Percentiles rank a stretch among this genome's conserved stretches.
These are phyloP conservation scores for Salmacisia buchloeana DNA, from an alignment of 1,284 basidiomycete genomes.

Conservation along the genomic window DNA sequence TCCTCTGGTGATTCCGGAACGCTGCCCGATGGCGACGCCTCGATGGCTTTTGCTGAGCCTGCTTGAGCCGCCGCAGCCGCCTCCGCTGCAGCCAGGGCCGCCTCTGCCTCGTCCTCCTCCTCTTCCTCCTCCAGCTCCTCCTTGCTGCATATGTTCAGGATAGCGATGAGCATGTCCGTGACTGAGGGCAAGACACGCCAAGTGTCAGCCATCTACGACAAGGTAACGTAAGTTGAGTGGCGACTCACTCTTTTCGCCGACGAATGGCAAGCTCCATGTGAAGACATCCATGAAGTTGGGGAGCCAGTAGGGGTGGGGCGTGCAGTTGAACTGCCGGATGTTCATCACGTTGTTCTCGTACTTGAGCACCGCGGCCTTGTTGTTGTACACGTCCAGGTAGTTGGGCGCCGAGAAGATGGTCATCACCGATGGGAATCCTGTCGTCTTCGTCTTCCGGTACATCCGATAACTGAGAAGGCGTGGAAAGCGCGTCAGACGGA, in stretches of 20 bases:
- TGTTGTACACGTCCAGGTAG: constrained; percentile 93
- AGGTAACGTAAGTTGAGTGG: too few species aligned
- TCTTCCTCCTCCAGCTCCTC: constrained; percentile 87
- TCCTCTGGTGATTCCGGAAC: constrained; percentile 48
- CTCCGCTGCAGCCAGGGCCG: constrained; percentile 33
- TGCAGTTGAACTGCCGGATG: constrained; percentile 88
- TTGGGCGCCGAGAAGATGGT: constrained; percentile 91
- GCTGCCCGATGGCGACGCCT: neutral
- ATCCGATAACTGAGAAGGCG: constrained; percentile 64
- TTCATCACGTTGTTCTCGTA: constrained; percentile 97
- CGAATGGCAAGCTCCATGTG: constrained; percentile 97
- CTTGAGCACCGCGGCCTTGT: constrained; percentile 92
- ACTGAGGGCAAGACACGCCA: constrained; percentile 55
- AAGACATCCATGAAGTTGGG: constrained; percentile 99
- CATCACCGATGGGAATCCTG: constrained; percentile 85
- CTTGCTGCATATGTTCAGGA: constrained; percentile 86
- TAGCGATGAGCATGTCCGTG: constrained; percentile 91
- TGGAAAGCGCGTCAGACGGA: neutral
- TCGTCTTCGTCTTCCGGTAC: constrained; percentile 93
- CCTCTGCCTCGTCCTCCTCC: constrained; percentile 56
- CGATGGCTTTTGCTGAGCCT: neutral
- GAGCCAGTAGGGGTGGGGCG: constrained; percentile 90
- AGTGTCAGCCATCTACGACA: neutral
- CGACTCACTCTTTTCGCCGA: constrained; percentile 84
- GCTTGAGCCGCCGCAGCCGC: constrained; percentile 18